Conservation (phyloP, 352 stramenopile genomes). For the Pythium biforme region DNA sequence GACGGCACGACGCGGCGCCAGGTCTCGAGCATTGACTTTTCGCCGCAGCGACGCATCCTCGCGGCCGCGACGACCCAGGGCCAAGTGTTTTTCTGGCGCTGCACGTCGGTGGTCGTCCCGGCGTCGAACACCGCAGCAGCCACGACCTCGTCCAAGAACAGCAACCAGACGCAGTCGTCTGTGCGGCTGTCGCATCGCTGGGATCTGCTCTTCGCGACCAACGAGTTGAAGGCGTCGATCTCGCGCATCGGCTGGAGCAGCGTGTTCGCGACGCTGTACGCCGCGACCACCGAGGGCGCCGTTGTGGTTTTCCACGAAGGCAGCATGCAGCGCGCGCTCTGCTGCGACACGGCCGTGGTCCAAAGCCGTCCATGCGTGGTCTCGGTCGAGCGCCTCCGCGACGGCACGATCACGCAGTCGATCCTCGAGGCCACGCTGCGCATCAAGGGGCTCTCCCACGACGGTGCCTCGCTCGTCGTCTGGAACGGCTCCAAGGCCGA, state of each 20-base stretch:
- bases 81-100: conserved; percentile 89
- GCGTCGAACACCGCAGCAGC: too few species aligned
- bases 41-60: conserved; percentile 81
- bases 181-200: conserved; percentile 52
- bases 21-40: conserved; percentile 89
- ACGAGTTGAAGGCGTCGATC: conserved; percentile 47
- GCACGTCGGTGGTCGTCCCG: conserved; percentile 43
- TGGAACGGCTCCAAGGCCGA: conserved; percentile 87
- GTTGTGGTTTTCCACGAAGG: conserved; percentile 84
- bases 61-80: conserved; percentile 86
- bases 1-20: conserved; percentile 37
- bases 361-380: conserved; percentile 70
- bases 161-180: not conserved
- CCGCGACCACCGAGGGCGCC: conserved; percentile 57
- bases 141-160: conserved; percentile 1
- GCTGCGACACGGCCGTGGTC: conserved; percentile 82
- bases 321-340: conserved; percentile 79
- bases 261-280: conserved; percentile 60
- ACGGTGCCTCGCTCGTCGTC: conserved; percentile 68
- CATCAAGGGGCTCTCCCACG: conserved; percentile 86
- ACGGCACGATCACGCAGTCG: conserved; percentile 66
- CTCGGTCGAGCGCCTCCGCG: conserved; percentile 76
- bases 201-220: conserved; percentile 59
- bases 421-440: conserved; percentile 61
- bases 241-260: conserved; percentile 68